Evolutionary conservation across 805 yeast species (phyloP), one percentile per base, ranked within the genome.

Genomic region (Ogataea parapolymorpha): DNA sequence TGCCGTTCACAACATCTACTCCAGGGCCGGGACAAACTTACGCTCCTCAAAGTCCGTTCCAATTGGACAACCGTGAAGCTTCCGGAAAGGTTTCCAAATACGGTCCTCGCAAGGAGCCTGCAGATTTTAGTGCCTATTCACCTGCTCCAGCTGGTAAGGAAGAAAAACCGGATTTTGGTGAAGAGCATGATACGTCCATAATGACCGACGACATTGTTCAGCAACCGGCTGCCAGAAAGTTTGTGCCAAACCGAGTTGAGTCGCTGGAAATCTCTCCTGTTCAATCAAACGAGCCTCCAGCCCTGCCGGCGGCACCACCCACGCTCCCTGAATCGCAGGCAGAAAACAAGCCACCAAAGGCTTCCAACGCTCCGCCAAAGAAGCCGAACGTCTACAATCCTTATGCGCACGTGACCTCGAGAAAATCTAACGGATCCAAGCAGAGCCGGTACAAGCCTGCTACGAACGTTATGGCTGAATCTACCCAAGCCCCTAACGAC

Each of bases 331-430:
- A 25, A 13, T 20, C 36, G 7, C 35, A 24, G 26, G 13, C 11
- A 11, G 41, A 38, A n/a, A 35, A 30, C 5, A 29, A 32, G 5
- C 30, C 37, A 15, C 34, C 40, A 18, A 24, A 26, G 23, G 27
- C 31, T 26, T 24, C 16, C n/a, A 14, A 26, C 16, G 25, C 37
- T 9, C 37, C 39, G 14, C 29, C 39, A 5, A 23, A n/a, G 16
- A 28, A 30, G 23, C 33, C 32, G 8, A 38, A 42, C 8, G 49
- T 49, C 8, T 41, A 44, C 33, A 52, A 54, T 36, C 58, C 60
- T 3, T 55, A 54, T 39, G 54, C 57, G 14, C 38, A 48, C 24
- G 42, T 39, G 17, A 32, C 39, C 6, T 12, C 39, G 27, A 48
- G 34, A 28, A 47, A 46, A 23, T 11, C 43, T 10, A 25, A 35